A percentile compares a stretch with the other conserved stretches of the same genome.
Evolutionary conservation across 306 rosid species (phyloP).

Genomic region (Betula pendula): DNA sequence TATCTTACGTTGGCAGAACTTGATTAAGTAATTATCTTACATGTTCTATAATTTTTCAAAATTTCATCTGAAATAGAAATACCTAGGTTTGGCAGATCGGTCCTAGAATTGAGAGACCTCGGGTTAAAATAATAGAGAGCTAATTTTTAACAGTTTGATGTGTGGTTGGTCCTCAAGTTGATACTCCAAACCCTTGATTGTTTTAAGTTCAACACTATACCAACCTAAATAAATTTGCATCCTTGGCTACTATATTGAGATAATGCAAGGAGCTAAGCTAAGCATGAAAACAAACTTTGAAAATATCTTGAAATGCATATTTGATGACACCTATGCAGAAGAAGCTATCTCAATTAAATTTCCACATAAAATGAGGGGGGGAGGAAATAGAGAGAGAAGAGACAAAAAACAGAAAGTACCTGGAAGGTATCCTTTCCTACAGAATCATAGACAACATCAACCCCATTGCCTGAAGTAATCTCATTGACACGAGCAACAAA

Average conservation of each 20-base stretch:
- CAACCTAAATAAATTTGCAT: conserved; percentile 18
- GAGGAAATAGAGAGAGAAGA: neutral
- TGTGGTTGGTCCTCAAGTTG: neutral
- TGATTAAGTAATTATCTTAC: no score
- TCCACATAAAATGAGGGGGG: neutral
- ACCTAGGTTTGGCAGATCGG: neutral
- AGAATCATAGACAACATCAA: conserved; percentile 90
- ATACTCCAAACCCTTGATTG: neutral
- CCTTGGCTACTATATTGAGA: conserved; percentile 1
- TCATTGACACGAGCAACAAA: conserved; percentile 78
- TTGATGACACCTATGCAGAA: neutral
- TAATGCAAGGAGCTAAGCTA: neutral
- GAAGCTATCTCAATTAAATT: neutral
- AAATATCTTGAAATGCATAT: neutral
- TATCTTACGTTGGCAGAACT: no score
- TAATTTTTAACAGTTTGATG: neutral
- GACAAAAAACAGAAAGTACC: conserved; percentile 43
- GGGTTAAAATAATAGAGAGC: neutral
- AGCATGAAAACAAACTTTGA: neutral
- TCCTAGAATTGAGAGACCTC: neutral
- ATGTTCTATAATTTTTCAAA: no score
- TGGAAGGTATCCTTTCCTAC: conserved; percentile 91
- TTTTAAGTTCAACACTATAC: neutral
- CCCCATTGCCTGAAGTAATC: conserved; percentile 80
- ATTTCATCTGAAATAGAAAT: neutral